Evolutionary conservation across 768 basidiomycete genomes (phyloP).

Genomic region (Agrocybe chaxingu): DNA sequence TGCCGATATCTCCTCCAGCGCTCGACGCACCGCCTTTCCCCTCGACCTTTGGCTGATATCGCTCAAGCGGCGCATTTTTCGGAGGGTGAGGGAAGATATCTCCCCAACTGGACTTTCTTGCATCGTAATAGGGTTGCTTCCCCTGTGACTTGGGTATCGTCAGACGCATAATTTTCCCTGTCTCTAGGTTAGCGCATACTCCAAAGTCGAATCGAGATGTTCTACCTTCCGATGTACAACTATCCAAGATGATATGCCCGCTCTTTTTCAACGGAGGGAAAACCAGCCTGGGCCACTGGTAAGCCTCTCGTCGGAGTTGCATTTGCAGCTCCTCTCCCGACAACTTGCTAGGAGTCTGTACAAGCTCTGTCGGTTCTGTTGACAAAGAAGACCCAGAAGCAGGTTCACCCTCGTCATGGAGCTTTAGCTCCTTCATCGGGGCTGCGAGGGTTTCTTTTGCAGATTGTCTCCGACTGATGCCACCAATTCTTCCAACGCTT

Average conservation of each 20-base stretch:
- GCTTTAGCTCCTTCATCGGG: conserved; percentile 37
- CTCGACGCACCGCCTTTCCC: conserved; percentile 21
- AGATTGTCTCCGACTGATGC: conserved; percentile 44
- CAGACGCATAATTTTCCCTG: conserved; percentile 91
- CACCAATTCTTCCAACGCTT: conserved; percentile 49
- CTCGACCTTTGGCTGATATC: conserved; percentile 37
- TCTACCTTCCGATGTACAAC: conserved; percentile 79
- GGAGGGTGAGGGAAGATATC: conserved; percentile 91
- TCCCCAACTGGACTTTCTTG: conserved; percentile 91
- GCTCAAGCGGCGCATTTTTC: conserved; percentile 72
- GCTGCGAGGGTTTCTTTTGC: conserved; percentile 27
- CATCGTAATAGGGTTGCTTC: conserved; percentile 94
- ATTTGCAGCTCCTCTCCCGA: conserved; percentile 40
- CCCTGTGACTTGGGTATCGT: conserved; percentile 93
- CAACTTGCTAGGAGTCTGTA: conserved; percentile 5
- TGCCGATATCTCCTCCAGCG: conserved; percentile 55
- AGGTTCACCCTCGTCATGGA: conserved; percentile 30
- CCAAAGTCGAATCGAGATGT: background rate
- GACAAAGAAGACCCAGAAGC: conserved; percentile 4
- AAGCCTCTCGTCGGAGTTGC: conserved; percentile 70
- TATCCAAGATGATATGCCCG: conserved; percentile 90
- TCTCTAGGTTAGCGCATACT: conserved; percentile 2
- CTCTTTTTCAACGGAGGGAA: conserved; percentile 90
- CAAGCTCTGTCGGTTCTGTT: conserved; percentile 4
- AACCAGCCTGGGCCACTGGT: conserved; percentile 86